Conservation (phyloP, 2,329 filamentous ascomycete genomes). For the Leptographium wingfieldii region DNA sequence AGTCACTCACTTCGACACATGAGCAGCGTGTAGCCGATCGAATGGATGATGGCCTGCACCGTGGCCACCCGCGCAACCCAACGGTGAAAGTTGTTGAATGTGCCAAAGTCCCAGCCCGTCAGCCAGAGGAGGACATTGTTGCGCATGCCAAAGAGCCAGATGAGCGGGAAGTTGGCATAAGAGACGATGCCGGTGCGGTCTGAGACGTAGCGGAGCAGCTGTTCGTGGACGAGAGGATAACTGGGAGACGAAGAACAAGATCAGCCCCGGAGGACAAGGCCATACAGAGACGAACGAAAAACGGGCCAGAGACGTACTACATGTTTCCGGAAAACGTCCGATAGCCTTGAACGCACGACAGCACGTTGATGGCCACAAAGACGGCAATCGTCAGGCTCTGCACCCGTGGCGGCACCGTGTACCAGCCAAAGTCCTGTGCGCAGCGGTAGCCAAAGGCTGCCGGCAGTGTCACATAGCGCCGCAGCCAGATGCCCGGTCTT, state of each 20-base stretch:
- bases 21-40: slow-evolving; percentile 39
- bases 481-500: slow-evolving; percentile 5
- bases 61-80: slow-evolving; percentile 52
- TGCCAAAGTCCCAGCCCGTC: slow-evolving; percentile 56
- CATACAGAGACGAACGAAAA: neutral
- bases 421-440: slow-evolving; percentile 28
- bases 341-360: slow-evolving; percentile 9
- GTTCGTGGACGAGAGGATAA: slow-evolving; percentile 4
- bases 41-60: slow-evolving; percentile 49
- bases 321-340: slow-evolving; percentile 10
- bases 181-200: slow-evolving; percentile 13
- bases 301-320: slow-evolving; percentile 3
- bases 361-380: slow-evolving; percentile 9
- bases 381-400: slow-evolving; percentile 9
- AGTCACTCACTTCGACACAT: slow-evolving; percentile 17
- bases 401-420: slow-evolving; percentile 13
- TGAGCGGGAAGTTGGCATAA: slow-evolving; percentile 9
- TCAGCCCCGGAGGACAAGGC: neutral
- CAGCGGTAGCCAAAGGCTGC: slow-evolving; percentile 29
- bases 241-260: neutral
- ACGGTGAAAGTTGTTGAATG: slow-evolving; percentile 55
- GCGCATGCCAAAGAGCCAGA: slow-evolving; percentile 44
- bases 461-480: slow-evolving; percentile 8
- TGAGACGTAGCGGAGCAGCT: slow-evolving; percentile 11
- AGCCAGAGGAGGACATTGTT: slow-evolving; percentile 55